Percentiles rank a stretch among this genome's conserved stretches.
Evolutionary conservation across 2,329 filamentous ascomycete genomes (phyloP).

Genomic region (Triangularia verruculosa): DNA sequence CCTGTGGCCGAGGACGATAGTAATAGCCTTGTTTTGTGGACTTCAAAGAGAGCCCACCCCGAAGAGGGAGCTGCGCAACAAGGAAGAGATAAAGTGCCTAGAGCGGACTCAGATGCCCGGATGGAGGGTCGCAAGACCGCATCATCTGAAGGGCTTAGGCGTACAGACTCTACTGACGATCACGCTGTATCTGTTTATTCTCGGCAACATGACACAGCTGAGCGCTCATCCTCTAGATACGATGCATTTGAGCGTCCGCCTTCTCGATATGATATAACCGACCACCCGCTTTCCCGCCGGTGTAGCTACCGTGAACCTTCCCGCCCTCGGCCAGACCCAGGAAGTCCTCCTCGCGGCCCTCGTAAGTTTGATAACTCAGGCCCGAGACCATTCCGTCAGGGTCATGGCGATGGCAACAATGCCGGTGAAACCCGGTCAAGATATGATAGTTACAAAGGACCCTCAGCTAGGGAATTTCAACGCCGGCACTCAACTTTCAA

Average conservation of each 20-base stretch:
- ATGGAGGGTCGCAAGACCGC: not conserved
- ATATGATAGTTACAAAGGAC: slow-evolving; percentile 13
- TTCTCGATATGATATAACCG: not conserved
- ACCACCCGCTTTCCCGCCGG: not conserved
- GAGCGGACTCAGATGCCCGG: not conserved
- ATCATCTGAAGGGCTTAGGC: not conserved
- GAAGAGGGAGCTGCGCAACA: not conserved
- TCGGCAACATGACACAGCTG: not conserved
- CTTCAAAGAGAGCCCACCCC: not conserved
- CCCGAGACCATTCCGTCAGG: not conserved
- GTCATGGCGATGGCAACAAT: slow-evolving; percentile 8
- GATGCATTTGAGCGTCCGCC: no score
- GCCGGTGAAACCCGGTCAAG: not conserved
- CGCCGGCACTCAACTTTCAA: not conserved
- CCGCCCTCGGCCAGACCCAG: no score
- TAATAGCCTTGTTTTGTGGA: not conserved
- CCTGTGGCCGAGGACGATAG: not conserved
- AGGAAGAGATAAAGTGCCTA: not conserved
- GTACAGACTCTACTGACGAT: not conserved
- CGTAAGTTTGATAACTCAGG: not conserved
- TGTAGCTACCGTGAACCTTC: not conserved
- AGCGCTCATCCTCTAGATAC: no score
- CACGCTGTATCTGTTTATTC: not conserved
- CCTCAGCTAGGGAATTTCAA: not conserved
- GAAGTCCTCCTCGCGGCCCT: not conserved